A percentile compares a stretch with the other conserved stretches of the same genome.
Conservation (phyloP, 805 yeast species). For the Schwanniomyces polymorphus region DNA sequence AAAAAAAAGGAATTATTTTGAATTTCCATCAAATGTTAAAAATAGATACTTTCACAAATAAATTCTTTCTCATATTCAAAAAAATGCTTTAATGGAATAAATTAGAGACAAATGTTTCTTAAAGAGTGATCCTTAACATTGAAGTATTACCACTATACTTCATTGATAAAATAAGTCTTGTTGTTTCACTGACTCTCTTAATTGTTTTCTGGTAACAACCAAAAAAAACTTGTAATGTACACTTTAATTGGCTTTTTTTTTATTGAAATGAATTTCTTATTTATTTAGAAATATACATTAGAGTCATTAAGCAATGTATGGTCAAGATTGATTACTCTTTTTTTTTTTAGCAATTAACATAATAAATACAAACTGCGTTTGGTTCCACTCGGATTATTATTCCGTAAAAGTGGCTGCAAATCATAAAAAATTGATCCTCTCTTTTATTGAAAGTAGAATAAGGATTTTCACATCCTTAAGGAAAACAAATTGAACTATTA, state of each 20-base stretch:
- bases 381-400: constrained; percentile 3
- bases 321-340: constrained; percentile 10
- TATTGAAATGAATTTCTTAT: constrained; percentile 3
- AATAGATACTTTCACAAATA: neutral
- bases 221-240: constrained; percentile 5
- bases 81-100: neutral
- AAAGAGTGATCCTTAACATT: constrained; percentile 9
- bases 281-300: constrained; percentile 3
- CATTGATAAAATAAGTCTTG: constrained; percentile 9
- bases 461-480: too few relatives aligned
- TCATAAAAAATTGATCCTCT: too few relatives aligned
- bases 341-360: constrained; percentile 10
- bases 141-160: constrained; percentile 8
- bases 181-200: constrained; percentile 10
- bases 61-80: neutral
- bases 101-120: constrained; percentile 1
- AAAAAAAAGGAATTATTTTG: too few relatives aligned
- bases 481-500: too few relatives aligned
- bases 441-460: too few relatives aligned
- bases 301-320: constrained; percentile 9
- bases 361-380: constrained; percentile 5
- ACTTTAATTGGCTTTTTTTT: neutral
- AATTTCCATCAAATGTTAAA: too few relatives aligned
- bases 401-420: too few relatives aligned
- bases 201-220: constrained; percentile 8